These are phyloP conservation scores for Ceratocystis lukuohia DNA, from an alignment of 2,329 filamentous ascomycete species.

Conservation along the genomic window DNA sequence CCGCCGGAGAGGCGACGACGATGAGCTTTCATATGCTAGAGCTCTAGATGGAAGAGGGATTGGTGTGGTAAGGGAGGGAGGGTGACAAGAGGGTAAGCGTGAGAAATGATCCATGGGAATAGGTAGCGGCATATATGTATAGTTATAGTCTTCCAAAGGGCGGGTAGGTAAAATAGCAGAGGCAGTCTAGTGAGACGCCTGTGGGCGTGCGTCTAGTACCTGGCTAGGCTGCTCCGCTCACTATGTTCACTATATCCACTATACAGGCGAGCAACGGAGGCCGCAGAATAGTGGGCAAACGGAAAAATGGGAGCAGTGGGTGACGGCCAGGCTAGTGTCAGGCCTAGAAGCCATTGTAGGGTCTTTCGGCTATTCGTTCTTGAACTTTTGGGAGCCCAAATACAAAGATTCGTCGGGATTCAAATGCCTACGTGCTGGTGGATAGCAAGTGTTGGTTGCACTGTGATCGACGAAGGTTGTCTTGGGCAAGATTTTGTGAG, in stretches of 20 bases:
- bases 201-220: conserved; percentile 11
- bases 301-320: conserved; percentile 3
- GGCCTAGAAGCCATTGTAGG: conserved; percentile 5
- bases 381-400: not conserved
- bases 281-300: not conserved
- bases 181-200: not conserved
- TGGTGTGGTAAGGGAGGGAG: not conserved
- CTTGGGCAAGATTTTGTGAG: not conserved
- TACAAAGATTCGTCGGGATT: not conserved
- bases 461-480: not conserved
- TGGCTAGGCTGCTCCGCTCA: not conserved
- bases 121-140: conserved; percentile 14
- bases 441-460: not conserved
- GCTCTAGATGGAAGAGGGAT: not conserved
- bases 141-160: not conserved
- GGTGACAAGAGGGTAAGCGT: not conserved
- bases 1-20: conserved; percentile 29
- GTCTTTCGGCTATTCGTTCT: not conserved
- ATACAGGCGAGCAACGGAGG: not conserved
- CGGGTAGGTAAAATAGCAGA: not conserved
- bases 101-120: conserved; percentile 12
- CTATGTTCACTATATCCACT: not conserved
- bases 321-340: conserved; percentile 1
- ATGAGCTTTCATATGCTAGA: conserved; percentile 7
- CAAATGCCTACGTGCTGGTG: not conserved